Evolutionary conservation across 768 basidiomycete species (phyloP).

Genomic region (Lepiota subincarnata): DNA sequence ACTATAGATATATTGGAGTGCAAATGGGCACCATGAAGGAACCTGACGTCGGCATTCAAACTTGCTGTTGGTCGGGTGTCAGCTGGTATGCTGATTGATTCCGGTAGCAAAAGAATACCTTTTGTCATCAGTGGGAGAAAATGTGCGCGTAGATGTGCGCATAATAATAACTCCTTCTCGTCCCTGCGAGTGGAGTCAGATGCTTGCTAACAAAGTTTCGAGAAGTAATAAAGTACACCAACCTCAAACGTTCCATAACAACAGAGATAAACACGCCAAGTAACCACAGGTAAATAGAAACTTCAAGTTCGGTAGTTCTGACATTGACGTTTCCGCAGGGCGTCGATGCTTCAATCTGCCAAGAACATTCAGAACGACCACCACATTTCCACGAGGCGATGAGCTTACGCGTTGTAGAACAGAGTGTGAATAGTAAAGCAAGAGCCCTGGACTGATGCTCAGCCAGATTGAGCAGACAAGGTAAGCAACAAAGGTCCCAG

Average conservation of each 20-base stretch:
- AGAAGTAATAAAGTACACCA: not conserved
- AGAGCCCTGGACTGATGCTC: constrained; percentile 28
- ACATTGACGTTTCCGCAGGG: not conserved
- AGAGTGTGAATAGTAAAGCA: constrained; percentile 28
- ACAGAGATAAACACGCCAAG: constrained; percentile 20
- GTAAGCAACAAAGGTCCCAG: constrained; percentile 20
- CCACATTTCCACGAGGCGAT: not conserved
- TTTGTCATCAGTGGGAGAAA: constrained; percentile 35
- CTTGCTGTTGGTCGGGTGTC: constrained; percentile 17
- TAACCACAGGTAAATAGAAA: constrained; percentile 24
- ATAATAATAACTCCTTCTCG: constrained; percentile 18
- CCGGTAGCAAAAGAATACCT: constrained; percentile 21
- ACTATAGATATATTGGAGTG: not conserved
- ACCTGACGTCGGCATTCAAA: constrained; percentile 18
- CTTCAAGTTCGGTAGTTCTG: not conserved
- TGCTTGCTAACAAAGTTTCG: not conserved
- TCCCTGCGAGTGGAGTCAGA: not conserved
- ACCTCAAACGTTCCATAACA: constrained; percentile 18
- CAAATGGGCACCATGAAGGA: constrained; percentile 13
- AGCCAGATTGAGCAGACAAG: constrained; percentile 26
- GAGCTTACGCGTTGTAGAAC: constrained; percentile 29
- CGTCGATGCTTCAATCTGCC: not conserved
- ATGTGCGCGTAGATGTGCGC: constrained; percentile 30
- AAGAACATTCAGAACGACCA: too few relatives aligned
- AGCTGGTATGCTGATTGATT: not conserved